Conservation (phyloP, 1,139 yeast genomes). For the Debaryomycetaceae sp. region DNA sequence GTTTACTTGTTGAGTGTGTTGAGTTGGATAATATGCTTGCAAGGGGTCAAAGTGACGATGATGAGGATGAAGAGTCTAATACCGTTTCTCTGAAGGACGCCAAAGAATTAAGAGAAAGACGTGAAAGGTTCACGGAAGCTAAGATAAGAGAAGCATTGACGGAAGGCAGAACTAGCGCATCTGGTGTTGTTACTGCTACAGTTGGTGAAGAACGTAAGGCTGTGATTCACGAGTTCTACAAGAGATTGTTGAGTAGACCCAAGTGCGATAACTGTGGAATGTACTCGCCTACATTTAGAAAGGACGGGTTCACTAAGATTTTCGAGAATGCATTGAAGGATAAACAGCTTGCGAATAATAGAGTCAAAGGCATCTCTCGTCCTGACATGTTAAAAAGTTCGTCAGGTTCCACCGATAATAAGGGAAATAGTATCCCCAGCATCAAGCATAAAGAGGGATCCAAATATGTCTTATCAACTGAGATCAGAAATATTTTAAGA, state of each 20-base stretch:
- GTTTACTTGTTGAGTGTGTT: slow-evolving; percentile 74
- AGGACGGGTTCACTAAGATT: slow-evolving; percentile 90
- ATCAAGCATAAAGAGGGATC: slow-evolving; percentile 66
- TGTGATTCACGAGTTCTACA: slow-evolving; percentile 73
- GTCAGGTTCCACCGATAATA: slow-evolving; percentile 8
- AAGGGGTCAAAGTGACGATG: slow-evolving; percentile 28
- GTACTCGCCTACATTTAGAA: slow-evolving; percentile 91
- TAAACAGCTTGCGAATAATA: slow-evolving; percentile 75
- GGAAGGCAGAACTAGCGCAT: slow-evolving; percentile 66
- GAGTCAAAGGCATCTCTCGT: slow-evolving; percentile 74
- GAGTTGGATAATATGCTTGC: slow-evolving; percentile 65
- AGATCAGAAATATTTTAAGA: slow-evolving; percentile 73
- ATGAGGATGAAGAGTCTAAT: slow-evolving; percentile 29
- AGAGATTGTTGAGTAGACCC: slow-evolving; percentile 66
- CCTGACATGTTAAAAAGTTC: slow-evolving; percentile 59
- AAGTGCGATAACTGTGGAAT: slow-evolving; percentile 95
- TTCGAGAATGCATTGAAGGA: slow-evolving; percentile 84
- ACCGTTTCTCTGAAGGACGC: slow-evolving; percentile 37
- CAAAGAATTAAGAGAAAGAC: slow-evolving; percentile 49
- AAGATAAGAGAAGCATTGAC: slow-evolving; percentile 73
- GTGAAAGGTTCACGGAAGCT: slow-evolving; percentile 68
- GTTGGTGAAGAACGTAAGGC: slow-evolving; percentile 84
- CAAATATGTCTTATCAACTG: slow-evolving; percentile 83
- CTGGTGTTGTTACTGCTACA: slow-evolving; percentile 77
- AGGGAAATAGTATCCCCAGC: slow-evolving; percentile 29